These are phyloP conservation scores for Saccharomycopsis schoenii DNA, from an alignment of 805 yeast species.

Conservation along the genomic window DNA sequence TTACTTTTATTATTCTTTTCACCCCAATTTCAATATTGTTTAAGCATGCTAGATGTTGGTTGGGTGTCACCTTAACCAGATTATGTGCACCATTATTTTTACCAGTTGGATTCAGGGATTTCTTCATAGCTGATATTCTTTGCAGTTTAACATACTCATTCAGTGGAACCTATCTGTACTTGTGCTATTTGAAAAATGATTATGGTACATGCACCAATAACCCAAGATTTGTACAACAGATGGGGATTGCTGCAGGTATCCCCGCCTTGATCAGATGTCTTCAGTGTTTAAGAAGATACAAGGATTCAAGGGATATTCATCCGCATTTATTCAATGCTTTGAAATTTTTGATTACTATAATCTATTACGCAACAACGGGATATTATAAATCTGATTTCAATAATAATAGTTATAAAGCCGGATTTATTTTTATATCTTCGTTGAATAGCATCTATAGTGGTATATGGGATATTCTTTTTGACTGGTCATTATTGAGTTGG, in stretches of 20 bases:
- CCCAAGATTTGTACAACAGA: constrained; percentile 30
- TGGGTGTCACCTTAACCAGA: constrained; percentile 61
- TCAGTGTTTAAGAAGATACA: constrained; percentile 85
- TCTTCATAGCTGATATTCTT: constrained; percentile 84
- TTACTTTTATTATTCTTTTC: constrained; percentile 34
- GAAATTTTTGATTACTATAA: constrained; percentile 60
- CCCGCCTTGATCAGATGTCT: constrained; percentile 87
- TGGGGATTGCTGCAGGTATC: constrained; percentile 78
- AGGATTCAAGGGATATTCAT: constrained; percentile 91
- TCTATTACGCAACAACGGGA: constrained; percentile 66
- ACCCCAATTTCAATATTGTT: constrained; percentile 54
- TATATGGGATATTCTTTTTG: constrained; percentile 90
- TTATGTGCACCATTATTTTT: constrained; percentile 73
- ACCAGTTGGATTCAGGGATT: constrained; percentile 93
- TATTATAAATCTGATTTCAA: constrained; percentile 59
- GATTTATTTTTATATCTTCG: constrained; percentile 64
- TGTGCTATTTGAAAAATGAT: constrained; percentile 42
- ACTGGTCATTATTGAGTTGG: constrained; percentile 81
- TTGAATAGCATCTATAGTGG: constrained; percentile 62
- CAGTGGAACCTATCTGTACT: constrained; percentile 76
- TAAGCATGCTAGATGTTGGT: constrained; percentile 67
- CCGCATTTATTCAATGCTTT: constrained; percentile 88
- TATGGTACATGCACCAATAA: constrained; percentile 57
- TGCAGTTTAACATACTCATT: constrained; percentile 83
- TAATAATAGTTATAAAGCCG: constrained; percentile 34